Evolutionary conservation across 1,284 basidiomycete species (phyloP), one percentile per base, ranked within the genome.

Genomic region (Fistulinella staudtii): DNA sequence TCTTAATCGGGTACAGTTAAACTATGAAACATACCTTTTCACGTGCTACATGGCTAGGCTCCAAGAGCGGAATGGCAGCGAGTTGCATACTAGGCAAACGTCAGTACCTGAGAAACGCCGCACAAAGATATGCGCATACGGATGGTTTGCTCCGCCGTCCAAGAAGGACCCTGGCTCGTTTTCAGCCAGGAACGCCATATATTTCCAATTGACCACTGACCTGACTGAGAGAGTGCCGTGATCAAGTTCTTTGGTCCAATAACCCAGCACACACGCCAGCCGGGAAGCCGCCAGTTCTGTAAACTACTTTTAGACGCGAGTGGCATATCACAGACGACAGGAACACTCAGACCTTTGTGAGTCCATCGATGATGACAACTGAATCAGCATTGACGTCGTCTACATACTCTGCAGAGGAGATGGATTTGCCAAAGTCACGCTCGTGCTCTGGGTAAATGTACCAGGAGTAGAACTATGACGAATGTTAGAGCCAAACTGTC

Each of bases 251-350:
- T 91, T n/a, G 92, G 93, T 0, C 90, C 94, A n/a, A 96, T 66
- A 14, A 96, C 92, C 93, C 93, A 97, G 71, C 92, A 94, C 27
- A 93, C 75, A 56, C 93, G 80, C 91, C 91, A 95, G 18, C 93
- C 93, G 9, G 93, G 90, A 37, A 93, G 82, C 59, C 89, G 85
- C 85, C 85, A 90, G 66, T 89, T 89, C 85, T 89, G 53, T 18
- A 17, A 1, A 22, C 15, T 25, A 17, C 10, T 24, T 53, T 11
- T 50, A 38, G 9, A 14, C 29, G n/a, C 6, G 27, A 36, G n/a
- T n/a, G n/a, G n/a, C n/a, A n/a, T n/a, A n/a, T 17, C 3, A 38
- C 5, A 15, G 14, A 10, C 8, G 20, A 35, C 24, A 20, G 20
- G 17, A 15, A 30, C 15, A 5, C 15, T 3, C 35, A 35, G 39